Base-by-base conservation (phyloP, 78 protist genomes). In the Parvularia atlantis region DNA sequence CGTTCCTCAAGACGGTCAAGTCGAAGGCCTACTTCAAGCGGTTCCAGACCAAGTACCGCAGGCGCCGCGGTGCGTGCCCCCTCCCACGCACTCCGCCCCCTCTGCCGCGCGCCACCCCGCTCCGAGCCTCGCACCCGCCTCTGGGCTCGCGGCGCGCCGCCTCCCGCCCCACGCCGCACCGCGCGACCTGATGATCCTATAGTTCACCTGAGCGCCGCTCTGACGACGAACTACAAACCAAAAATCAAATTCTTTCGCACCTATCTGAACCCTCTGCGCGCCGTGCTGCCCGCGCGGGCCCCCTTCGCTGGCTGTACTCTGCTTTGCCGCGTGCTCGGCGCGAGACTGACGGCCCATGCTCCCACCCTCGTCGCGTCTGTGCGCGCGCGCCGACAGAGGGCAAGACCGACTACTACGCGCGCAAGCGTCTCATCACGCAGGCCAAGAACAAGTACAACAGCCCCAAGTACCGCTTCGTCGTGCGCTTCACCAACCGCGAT, bases 401-500 rank as follows among this genome's bases (percentile, higher is more conserved):
- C 44, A 91, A 93, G 87, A 97, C 99, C 59, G 98, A 97, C 83
- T 97, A 94, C 93, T 85, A 68, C 53, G 95, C 91, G 69, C 91
- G 99, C 82, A 50, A 77, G 40, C 61, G 86, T 31, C 84, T 97
- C 10, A 71, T 95, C 72, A 24, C 60, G 46, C 98, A 94, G 83
- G 98, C 82, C 78, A 92, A 94, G 89, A 90, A 84, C 95, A 95
- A 92, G 87, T 93, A 85, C 91, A 75, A 78, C 88, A 35, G 95
- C 62, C 96, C 97, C 74, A 95, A 93, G 89, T 92, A 93, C 96
- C 85, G 99, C 63, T 61, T 96, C 26, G 93, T 93, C 71, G 98
- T 94, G 50, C 97, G 99, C 76, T 30, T 89, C 84, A 85, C 93
- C 78, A 92, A 88, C 96, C 28, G 53, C 35, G 91, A 94, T 61